Evolutionary conservation across 352 stramenopile genomes (phyloP), one percentile per base, ranked within the genome.

Genomic region (Phytopythium mirpurense): DNA sequence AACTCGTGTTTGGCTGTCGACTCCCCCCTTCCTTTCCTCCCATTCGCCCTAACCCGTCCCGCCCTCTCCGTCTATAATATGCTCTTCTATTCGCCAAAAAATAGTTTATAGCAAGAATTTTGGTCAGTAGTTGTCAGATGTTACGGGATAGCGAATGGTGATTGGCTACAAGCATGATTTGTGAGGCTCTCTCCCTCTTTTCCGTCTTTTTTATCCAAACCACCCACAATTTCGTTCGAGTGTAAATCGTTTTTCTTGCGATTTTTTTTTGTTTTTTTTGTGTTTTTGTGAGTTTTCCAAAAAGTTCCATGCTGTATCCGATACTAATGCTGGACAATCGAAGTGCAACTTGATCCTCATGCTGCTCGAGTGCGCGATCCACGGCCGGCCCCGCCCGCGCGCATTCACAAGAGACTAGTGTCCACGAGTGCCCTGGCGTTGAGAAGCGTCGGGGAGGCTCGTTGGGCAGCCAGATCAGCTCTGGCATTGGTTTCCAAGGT

Each of bases 1-100:
- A 19, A n/a, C 16, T 38, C 16, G 44, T 51, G 44, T 34, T 32
- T 32, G 41, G 41, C 41, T 47, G 41, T 32, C 41, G 41, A 23
- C 23, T 34, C 41, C 41, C 23, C 41, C 36, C 36, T 41, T 41
- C 41, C 41, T 47, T 47, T 47, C 5, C 41, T n/a, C 21, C 18
- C 40, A 21, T 16, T 38, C 34, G 18, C 37, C 37, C n/a, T 26
- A 43, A 3, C 37, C 11, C 23, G 19, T 26, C 15, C 18, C 21
- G 18, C 41, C 14, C 41, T 47, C 41, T 47, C 24, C n/a, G n/a
- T n/a, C 38, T 10, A 3, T 19, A 5, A 10, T 32, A 36, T 14
- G 12, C 21, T 5, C 7, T 47, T n/a, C 15, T 8, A 47, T 47
- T 47, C 14, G 41, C 5, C 19, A 21, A 47, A 47, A 47, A 8